These are phyloP conservation scores for Tillandsia fasciculata DNA, from an alignment of 176 grass and related monocot species.

Conservation along the genomic window DNA sequence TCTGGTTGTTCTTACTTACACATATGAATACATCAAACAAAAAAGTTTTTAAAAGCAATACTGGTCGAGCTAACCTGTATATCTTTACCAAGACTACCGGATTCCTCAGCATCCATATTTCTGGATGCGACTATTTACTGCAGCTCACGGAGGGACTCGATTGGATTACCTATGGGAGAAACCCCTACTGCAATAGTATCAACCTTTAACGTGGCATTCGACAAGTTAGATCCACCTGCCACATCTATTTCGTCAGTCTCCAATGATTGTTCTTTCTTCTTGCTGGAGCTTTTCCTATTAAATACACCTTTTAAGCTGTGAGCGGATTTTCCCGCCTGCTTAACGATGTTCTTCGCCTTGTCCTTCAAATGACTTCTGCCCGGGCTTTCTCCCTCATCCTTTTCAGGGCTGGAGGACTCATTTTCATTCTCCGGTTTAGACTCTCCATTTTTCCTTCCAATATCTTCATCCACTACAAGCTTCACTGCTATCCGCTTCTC, in stretches of 20 bases:
- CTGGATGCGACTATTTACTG: too few species aligned
- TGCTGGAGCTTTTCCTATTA: conserved; percentile 51
- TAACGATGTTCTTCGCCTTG: conserved; percentile 49
- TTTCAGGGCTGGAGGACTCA: conserved; percentile 17
- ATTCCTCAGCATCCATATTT: neutral
- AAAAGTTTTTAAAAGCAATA: too few species aligned
- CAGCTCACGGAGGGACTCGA: too few species aligned
- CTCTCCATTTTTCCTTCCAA: conserved; percentile 4
- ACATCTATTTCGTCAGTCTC: conserved; percentile 23
- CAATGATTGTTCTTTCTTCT: conserved; percentile 24
- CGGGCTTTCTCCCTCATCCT: conserved; percentile 19
- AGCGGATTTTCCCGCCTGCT: conserved; percentile 45
- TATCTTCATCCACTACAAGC: conserved; percentile 36
- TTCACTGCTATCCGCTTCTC: conserved; percentile 55
- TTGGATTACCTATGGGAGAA: neutral
- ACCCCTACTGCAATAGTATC: conserved; percentile 15
- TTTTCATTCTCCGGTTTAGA: conserved; percentile 14
- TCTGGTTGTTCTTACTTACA: too few species aligned
- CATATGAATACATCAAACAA: too few species aligned
- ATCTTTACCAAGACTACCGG: neutral
- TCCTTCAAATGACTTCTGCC: conserved; percentile 37
- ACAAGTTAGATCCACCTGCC: neutral
- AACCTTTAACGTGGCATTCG: neutral
- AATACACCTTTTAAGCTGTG: conserved; percentile 43
- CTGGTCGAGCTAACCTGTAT: neutral